Evolutionary conservation across 345 rosid genomes (phyloP).

Genomic region (Corchorus olitorius): DNA sequence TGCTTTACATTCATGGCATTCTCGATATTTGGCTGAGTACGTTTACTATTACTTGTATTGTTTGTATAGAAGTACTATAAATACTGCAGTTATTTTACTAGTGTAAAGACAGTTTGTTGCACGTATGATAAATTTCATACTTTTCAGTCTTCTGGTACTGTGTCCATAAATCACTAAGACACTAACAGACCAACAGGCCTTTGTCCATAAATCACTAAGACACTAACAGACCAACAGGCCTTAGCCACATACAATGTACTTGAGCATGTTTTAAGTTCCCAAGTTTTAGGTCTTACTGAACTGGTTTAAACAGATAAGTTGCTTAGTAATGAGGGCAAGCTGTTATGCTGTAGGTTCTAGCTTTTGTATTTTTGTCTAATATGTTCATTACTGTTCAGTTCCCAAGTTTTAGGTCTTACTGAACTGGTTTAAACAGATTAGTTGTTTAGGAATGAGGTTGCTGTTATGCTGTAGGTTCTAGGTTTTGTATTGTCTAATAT

Average conservation of each 20-base stretch:
- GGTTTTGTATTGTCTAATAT: neutral
- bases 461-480: neutral
- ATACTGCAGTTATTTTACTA: no score
- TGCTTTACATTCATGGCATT: no score
- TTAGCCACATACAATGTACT: neutral
- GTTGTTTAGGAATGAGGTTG: neutral
- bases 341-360: neutral
- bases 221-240: neutral
- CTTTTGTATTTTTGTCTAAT: neutral
- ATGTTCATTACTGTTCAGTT: neutral
- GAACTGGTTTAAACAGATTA: neutral
- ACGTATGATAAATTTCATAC: neutral
- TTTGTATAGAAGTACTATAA: no score
- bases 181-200: no score
- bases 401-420: neutral
- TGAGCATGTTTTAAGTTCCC: neutral
- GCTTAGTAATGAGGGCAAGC: neutral
- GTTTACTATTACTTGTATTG: no score
- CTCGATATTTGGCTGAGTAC: no score
- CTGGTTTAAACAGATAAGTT: no score
- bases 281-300: neutral
- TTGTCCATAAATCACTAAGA: neutral
- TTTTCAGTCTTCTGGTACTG: neutral
- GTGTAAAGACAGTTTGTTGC: neutral
- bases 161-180: neutral